Evolutionary conservation across 1,139 yeast species (phyloP).

Genomic region (Kurtzmaniella quercitrusa): DNA sequence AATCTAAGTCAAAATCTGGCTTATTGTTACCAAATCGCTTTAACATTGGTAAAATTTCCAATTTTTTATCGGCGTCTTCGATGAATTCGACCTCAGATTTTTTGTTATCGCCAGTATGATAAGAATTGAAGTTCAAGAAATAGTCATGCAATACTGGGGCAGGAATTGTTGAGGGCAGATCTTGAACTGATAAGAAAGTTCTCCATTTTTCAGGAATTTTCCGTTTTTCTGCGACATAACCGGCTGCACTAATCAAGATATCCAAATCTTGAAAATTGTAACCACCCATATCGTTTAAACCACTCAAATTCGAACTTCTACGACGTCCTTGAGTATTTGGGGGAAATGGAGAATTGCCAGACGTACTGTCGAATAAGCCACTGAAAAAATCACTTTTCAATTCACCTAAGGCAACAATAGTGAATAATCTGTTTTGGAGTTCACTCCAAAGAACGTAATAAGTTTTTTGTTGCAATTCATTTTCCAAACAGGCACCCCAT

Average conservation of each 20-base stretch:
- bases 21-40: constrained; percentile 27
- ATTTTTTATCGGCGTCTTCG: constrained; percentile 18
- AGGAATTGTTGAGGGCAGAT: constrained; percentile 34
- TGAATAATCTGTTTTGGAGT: constrained; percentile 17
- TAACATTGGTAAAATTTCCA: constrained; percentile 32
- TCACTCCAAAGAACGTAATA: constrained; percentile 35
- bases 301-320: constrained; percentile 36
- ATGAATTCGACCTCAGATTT: constrained; percentile 20
- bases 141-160: constrained; percentile 37
- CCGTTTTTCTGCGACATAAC: constrained; percentile 24
- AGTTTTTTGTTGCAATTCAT: constrained; percentile 36
- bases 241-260: constrained; percentile 31
- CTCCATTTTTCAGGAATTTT: constrained; percentile 12
- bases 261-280: constrained; percentile 42
- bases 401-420: constrained; percentile 36
- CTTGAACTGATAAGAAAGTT: constrained; percentile 25
- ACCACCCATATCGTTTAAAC: constrained; percentile 40
- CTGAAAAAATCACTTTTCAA: constrained; percentile 23
- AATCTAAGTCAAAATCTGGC: constrained; percentile 32
- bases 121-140: constrained; percentile 28
- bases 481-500: constrained; percentile 39
- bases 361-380: constrained; percentile 5
- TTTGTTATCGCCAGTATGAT: constrained; percentile 18
- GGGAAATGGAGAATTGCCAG: neutral
- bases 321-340: constrained; percentile 16